A percentile compares a stretch with the other conserved stretches of the same genome.
Conservation (phyloP, 2,329 filamentous ascomycete species). For the Passalora sequoiae region DNA sequence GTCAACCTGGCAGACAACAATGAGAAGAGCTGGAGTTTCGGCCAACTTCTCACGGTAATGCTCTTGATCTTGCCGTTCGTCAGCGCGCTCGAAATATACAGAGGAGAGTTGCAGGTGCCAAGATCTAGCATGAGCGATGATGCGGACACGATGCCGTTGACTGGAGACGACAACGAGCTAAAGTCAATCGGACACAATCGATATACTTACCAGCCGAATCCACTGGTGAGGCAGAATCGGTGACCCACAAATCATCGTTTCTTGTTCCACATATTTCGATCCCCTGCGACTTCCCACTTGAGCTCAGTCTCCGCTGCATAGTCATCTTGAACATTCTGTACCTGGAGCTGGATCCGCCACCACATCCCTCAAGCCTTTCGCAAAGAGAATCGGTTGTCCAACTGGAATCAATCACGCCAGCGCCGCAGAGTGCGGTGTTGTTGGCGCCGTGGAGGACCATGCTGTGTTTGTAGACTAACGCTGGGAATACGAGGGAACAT, state of each 20-base stretch:
- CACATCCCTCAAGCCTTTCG: slow-evolving; percentile 37
- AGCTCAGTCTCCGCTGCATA: too few relatives aligned
- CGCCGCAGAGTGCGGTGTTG: slow-evolving; percentile 35
- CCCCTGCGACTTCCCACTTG: too few relatives aligned
- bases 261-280: too few relatives aligned
- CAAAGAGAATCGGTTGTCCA: slow-evolving; percentile 42
- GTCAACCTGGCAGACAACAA: slow-evolving; percentile 48
- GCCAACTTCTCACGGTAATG: slow-evolving; percentile 56
- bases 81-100: slow-evolving; percentile 54
- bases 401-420: slow-evolving; percentile 38
- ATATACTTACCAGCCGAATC: slow-evolving; percentile 18
- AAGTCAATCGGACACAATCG: slow-evolving; percentile 8
- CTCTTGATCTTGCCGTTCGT: slow-evolving; percentile 57
- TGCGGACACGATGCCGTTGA: slow-evolving; percentile 19
- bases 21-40: slow-evolving; percentile 59
- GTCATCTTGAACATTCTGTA: too few relatives aligned
- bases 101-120: slow-evolving; percentile 34
- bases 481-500: not conserved
- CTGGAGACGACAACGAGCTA: slow-evolving; percentile 8
- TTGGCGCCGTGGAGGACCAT: slow-evolving; percentile 12
- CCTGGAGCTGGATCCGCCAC: slow-evolving; percentile 40
- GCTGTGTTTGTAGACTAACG: not conserved
- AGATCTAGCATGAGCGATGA: slow-evolving; percentile 13
- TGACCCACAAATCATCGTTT: too few relatives aligned
- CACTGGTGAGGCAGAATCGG: slow-evolving; percentile 12